Conservation (phyloP, 164 flowering plant genomes). For the Annona squamosa region DNA sequence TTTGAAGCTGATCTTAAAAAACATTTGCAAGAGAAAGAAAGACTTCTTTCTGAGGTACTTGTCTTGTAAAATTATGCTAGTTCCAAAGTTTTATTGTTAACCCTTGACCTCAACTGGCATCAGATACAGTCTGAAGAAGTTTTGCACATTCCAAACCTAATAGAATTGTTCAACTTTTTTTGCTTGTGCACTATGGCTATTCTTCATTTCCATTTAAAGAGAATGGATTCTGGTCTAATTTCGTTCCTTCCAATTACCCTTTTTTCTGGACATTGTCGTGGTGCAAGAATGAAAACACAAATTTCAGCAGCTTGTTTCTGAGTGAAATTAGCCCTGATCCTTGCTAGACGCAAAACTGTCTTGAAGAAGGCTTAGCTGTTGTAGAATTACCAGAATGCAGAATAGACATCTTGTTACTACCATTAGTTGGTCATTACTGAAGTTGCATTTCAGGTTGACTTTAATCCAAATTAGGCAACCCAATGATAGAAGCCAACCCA, state of each 20-base stretch:
- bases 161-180: not conserved
- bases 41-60: constrained; percentile 79
- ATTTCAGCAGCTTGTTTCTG: not conserved
- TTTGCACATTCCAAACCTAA: not conserved
- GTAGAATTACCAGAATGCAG: not conserved
- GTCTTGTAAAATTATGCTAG: not conserved
- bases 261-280: not conserved
- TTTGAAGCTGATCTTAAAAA: constrained; percentile 56
- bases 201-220: not conserved
- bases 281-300: not conserved
- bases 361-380: not conserved
- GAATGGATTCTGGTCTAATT: not conserved
- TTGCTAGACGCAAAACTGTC: not conserved
- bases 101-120: not conserved
- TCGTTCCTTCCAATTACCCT: not conserved
- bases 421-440: not conserved
- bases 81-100: not conserved
- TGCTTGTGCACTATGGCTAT: not conserved
- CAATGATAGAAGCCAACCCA: too few relatives aligned
- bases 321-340: not conserved
- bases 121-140: not conserved
- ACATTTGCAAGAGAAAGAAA: constrained; percentile 63
- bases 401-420: not conserved
- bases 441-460: too few relatives aligned
- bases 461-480: too few relatives aligned